These are phyloP conservation scores for Phellopilus nigrolimitatus DNA, from an alignment of 1,284 basidiomycete genomes.

Conservation along the genomic window DNA sequence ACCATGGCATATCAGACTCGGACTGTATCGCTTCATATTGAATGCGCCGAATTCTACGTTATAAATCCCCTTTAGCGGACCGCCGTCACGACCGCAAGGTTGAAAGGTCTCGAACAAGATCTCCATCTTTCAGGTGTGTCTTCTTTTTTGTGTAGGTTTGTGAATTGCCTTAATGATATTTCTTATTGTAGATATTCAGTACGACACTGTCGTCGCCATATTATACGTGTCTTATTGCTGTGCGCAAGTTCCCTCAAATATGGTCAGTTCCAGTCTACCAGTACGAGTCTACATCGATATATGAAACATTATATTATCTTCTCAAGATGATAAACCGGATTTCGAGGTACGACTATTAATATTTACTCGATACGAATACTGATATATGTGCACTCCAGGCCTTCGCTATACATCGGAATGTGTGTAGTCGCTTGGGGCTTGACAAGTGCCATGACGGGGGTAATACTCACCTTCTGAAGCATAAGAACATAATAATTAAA, in stretches of 20 bases:
- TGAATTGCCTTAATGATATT: neutral
- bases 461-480: neutral
- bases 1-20: neutral
- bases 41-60: too few relatives aligned
- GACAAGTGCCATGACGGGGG: constrained; percentile 24
- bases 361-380: neutral
- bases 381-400: constrained; percentile 12
- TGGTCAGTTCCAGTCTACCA: constrained; percentile 35
- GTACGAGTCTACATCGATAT: neutral
- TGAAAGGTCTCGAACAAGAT: constrained; percentile 59
- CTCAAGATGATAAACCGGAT: constrained; percentile 50
- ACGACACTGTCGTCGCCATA: constrained; percentile 52
- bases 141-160: constrained; percentile 5
- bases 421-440: constrained; percentile 28
- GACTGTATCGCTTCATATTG: too few relatives aligned
- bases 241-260: constrained; percentile 62
- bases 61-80: constrained; percentile 40
- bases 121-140: constrained; percentile 42
- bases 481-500: neutral
- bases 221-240: constrained; percentile 58
- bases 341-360: constrained; percentile 33
- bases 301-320: neutral
- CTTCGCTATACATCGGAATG: constrained; percentile 25
- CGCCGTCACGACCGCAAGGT: constrained; percentile 52
- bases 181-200: constrained; percentile 47